Evolutionary conservation across 2,329 filamentous ascomycete species (phyloP).

Genomic region (Colletotrichum kahawae): DNA sequence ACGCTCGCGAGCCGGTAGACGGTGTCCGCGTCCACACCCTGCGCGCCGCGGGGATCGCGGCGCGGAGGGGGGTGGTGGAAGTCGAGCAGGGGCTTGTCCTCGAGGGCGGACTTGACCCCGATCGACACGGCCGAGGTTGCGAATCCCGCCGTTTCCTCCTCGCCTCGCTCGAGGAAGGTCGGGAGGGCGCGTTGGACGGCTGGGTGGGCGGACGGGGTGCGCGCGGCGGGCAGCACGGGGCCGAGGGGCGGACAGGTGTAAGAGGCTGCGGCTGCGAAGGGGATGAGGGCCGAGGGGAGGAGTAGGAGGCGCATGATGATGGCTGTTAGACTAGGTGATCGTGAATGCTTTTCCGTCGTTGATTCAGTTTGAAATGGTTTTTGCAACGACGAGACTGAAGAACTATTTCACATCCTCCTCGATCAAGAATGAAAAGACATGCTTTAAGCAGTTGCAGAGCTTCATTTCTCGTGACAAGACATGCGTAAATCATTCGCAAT

Average conservation of each 20-base stretch:
- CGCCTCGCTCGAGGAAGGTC: not conserved
- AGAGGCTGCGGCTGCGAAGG: not conserved
- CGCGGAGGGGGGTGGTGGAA: conserved; percentile 27
- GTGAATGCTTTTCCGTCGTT: no score
- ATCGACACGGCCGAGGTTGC: conserved; percentile 31
- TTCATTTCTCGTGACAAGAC: not conserved
- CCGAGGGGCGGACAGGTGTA: conserved; percentile 19
- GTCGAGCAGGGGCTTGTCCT: conserved; percentile 29
- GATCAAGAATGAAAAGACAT: not conserved
- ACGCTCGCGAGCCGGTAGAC: conserved; percentile 47
- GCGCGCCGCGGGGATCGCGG: conserved; percentile 25
- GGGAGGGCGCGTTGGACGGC: conserved; percentile 8
- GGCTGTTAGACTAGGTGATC: not conserved
- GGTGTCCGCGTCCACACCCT: conserved; percentile 32
- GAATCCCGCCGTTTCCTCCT: conserved; percentile 5
- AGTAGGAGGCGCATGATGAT: not conserved
- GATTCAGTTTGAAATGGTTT: not conserved
- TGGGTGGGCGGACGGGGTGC: conserved; percentile 10
- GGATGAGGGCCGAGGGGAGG: not conserved
- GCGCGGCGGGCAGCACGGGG: conserved; percentile 11
- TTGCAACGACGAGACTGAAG: not conserved
- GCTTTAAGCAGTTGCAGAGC: not conserved
- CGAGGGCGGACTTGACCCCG: conserved; percentile 27
- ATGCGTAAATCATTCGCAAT: not conserved
- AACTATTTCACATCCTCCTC: not conserved